Conservation (phyloP, 257 asterid genomes). For the Leptodermis oblonga region DNA sequence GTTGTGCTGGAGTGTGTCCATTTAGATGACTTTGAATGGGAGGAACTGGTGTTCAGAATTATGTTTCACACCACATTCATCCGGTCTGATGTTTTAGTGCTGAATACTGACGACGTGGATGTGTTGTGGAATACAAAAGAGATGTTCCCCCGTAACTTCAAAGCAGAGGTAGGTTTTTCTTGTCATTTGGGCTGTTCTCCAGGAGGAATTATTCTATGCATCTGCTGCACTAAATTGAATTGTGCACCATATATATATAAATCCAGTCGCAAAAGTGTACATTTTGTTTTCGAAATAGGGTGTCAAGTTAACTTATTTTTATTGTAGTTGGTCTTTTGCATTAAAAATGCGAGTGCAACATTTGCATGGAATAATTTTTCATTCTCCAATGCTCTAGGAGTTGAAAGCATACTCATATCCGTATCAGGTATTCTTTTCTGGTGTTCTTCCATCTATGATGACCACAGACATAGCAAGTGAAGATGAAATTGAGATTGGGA, state of each 20-base stretch:
- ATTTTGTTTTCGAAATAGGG: no score
- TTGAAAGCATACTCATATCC: constrained; percentile 38
- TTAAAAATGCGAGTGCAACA: no score
- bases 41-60: constrained; percentile 81
- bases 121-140: constrained; percentile 83
- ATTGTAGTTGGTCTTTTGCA: no score
- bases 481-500: constrained; percentile 59
- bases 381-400: constrained; percentile 32
- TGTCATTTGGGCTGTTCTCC: constrained; percentile 27
- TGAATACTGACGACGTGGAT: constrained; percentile 86
- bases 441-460: no score
- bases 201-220: no score
- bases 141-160: constrained; percentile 67
- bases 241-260: no score
- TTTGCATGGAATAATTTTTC: no score
- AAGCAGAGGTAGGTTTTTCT: constrained; percentile 69
- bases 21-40: constrained; percentile 70
- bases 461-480: no score
- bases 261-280: no score
- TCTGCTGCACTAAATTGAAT: no score
- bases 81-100: constrained; percentile 65
- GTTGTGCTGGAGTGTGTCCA: constrained; percentile 91
- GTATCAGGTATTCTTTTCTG: constrained; percentile 84
- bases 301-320: no score
- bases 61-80: constrained; percentile 93